A percentile compares a stretch with the other conserved stretches of the same genome.
Conservation (phyloP, 257 asterid species). For the Przewalskia tangutica region DNA sequence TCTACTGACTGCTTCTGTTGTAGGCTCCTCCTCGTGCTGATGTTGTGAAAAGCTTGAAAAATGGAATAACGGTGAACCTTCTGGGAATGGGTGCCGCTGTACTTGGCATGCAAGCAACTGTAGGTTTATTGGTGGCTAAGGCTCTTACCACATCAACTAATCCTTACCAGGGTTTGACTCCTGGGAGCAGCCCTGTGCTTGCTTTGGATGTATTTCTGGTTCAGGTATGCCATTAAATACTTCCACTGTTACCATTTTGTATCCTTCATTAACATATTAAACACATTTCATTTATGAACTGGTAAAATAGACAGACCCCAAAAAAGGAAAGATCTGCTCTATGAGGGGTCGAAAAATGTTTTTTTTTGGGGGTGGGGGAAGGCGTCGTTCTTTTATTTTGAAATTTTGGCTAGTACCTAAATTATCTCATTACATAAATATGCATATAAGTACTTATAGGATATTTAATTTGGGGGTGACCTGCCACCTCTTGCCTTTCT, state of each 20-base stretch:
- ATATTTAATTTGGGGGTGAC: not conserved
- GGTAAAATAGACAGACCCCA: not conserved
- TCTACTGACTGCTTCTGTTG: constrained; percentile 2
- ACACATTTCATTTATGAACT: not conserved
- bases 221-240: constrained; percentile 47
- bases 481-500: not conserved
- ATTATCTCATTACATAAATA: not conserved
- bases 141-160: constrained; percentile 87
- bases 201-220: constrained; percentile 95
- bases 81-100: constrained; percentile 94
- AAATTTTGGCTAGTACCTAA: not conserved
- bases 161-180: constrained; percentile 72
- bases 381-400: no score
- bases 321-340: not conserved
- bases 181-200: constrained; percentile 79
- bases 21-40: constrained; percentile 99
- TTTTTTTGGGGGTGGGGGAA: no score
- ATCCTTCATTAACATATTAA: not conserved
- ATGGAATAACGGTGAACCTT: constrained; percentile 67
- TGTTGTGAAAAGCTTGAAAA: constrained; percentile 75
- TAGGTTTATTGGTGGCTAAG: constrained; percentile 90
- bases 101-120: constrained; percentile 95
- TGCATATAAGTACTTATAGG: not conserved
- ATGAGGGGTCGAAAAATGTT: not conserved
- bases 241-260: not conserved